Evolutionary conservation across 2,329 filamentous ascomycete species (phyloP).

Genomic region (Sporothrix inflata): DNA sequence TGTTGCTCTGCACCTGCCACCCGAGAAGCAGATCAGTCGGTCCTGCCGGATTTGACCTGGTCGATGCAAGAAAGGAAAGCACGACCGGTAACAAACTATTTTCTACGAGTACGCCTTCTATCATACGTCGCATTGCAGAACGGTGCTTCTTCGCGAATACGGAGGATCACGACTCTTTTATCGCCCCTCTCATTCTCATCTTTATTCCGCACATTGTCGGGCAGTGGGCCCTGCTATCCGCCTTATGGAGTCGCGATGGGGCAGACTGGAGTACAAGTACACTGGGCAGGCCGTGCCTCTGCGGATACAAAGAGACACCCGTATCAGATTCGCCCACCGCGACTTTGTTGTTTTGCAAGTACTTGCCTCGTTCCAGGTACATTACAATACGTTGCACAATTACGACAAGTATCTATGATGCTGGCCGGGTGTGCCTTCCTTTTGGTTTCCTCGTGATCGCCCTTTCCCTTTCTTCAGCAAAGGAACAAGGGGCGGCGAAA

Average conservation of each 20-base stretch:
- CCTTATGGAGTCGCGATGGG: constrained; percentile 16
- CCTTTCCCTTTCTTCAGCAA: neutral
- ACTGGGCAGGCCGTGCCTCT: neutral
- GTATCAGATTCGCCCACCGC: neutral
- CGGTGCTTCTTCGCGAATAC: neutral
- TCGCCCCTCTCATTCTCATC: neutral
- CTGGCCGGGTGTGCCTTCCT: neutral
- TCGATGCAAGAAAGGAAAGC: neutral
- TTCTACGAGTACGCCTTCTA: no score
- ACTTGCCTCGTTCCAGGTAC: neutral
- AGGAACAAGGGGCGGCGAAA: neutral
- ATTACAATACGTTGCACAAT: neutral
- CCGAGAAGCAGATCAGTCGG: neutral
- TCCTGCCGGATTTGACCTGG: neutral
- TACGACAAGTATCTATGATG: neutral
- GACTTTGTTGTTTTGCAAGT: neutral
- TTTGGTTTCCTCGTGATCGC: neutral
- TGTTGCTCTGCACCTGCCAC: neutral
- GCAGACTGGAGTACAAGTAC: neutral
- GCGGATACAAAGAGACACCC: neutral
- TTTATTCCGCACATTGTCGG: constrained; percentile 5
- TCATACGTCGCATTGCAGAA: neutral
- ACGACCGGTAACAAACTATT: neutral
- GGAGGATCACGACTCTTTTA: neutral
- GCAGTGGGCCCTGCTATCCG: constrained; percentile 12